Evolutionary conservation across 352 stramenopile genomes (phyloP).

Genomic region (Poterioochromonas sp.): DNA sequence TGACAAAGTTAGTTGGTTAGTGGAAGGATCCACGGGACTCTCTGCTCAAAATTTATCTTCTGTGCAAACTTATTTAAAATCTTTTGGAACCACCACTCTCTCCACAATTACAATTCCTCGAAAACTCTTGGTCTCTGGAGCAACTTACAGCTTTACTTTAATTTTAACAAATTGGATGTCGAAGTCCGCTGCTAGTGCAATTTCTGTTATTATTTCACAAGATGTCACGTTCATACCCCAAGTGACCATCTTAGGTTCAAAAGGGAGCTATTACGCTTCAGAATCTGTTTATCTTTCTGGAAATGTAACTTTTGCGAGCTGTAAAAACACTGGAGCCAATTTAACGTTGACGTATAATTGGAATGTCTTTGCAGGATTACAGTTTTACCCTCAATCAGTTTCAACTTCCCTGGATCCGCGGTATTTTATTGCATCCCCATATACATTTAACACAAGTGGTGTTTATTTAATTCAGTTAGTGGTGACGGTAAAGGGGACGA

Average conservation of each 20-base stretch:
- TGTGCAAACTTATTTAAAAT: background rate
- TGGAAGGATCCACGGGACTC: no score
- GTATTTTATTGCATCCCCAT: background rate
- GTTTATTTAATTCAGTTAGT: background rate
- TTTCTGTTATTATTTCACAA: no score
- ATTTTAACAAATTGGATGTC: no score
- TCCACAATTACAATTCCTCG: background rate
- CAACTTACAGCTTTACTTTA: background rate
- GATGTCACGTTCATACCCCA: background rate
- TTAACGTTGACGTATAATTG: conserved; percentile 7
- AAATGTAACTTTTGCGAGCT: background rate
- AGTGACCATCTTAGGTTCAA: background rate
- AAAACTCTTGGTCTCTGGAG: background rate
- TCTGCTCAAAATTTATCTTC: background rate
- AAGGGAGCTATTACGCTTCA: background rate
- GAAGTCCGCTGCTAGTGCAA: no score
- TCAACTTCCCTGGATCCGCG: background rate
- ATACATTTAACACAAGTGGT: background rate
- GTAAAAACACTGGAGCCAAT: background rate
- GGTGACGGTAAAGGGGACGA: no score
- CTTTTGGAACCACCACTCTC: background rate
- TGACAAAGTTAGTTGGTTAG: background rate
- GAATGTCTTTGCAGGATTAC: background rate
- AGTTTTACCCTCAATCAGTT: background rate
- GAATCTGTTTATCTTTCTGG: background rate